Percentiles rank a stretch among this genome's conserved stretches.
Conservation (phyloP, 148 eudicot species). For the Rhododendron griersonianum region DNA sequence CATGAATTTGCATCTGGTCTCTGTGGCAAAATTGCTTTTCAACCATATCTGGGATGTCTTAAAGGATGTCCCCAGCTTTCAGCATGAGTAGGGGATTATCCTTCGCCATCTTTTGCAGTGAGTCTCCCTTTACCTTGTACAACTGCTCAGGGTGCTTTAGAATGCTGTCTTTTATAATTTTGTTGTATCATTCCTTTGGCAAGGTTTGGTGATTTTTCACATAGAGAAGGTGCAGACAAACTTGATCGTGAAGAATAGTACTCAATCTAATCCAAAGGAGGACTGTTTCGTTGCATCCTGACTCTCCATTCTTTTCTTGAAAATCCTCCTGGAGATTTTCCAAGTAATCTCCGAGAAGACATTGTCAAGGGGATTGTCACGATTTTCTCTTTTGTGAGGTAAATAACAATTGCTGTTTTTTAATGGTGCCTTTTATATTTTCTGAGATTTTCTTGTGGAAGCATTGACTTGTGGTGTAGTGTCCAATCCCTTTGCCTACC, state of each 20-base stretch:
- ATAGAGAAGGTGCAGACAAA: constrained; percentile 67
- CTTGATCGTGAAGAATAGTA: constrained; percentile 37
- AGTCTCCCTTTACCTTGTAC: constrained; percentile 24
- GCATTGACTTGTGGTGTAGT: constrained; percentile 1
- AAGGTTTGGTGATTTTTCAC: constrained; percentile 68
- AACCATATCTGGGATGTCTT: constrained; percentile 76
- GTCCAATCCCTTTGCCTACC: background rate
- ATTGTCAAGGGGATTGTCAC: constrained; percentile 54
- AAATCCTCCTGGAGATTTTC: constrained; percentile 96
- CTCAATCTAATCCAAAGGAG: constrained; percentile 57
- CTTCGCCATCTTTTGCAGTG: constrained; percentile 76
- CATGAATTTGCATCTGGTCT: constrained; percentile 47
- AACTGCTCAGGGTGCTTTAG: background rate
- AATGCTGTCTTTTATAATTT: background rate
- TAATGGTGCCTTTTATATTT: constrained; percentile 3
- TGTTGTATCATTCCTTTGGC: constrained; percentile 15
- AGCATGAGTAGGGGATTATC: constrained; percentile 77
- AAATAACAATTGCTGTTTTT: background rate
- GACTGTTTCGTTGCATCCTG: constrained; percentile 62
- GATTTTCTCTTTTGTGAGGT: constrained; percentile 67
- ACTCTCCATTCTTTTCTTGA: constrained; percentile 82
- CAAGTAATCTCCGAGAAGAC: constrained; percentile 60
- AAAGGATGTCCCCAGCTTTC: constrained; percentile 78
- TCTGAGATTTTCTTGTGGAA: constrained; percentile 2
- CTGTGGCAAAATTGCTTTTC: constrained; percentile 69